Evolutionary conservation across 768 basidiomycete genomes (phyloP).

Genomic region (Collybiopsis confluens): DNA sequence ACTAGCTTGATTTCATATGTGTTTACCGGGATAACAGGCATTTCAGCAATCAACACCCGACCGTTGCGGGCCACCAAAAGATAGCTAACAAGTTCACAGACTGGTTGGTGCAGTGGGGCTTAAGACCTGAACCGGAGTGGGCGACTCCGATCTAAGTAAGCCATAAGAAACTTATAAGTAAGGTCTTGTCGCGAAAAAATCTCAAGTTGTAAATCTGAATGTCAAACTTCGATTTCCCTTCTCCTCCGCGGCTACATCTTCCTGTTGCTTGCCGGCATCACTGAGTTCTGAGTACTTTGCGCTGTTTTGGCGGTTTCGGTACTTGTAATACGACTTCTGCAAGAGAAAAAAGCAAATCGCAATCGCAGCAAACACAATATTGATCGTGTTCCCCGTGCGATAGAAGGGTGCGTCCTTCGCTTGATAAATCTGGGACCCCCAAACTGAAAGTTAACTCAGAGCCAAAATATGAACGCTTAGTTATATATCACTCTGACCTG

Average conservation of each 20-base stretch:
- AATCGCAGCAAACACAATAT: conserved; percentile 4
- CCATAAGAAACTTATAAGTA: too few relatives aligned
- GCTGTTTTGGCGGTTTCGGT: conserved; percentile 14
- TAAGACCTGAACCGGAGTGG: conserved; percentile 23
- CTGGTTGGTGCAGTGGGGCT: conserved; percentile 46
- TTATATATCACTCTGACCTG: conserved; percentile 1
- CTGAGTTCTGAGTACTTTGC: conserved; percentile 15
- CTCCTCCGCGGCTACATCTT: conserved; percentile 21
- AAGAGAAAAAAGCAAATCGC: background rate
- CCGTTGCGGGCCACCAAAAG: conserved; percentile 39
- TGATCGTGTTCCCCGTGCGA: conserved; percentile 21
- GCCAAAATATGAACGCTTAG: background rate
- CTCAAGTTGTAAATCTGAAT: conserved; percentile 30
- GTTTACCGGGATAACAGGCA: background rate
- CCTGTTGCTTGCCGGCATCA: conserved; percentile 19
- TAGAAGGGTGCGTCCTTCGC: conserved; percentile 33
- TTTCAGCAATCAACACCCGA: conserved; percentile 45
- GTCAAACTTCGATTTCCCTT: conserved; percentile 30
- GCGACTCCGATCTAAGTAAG: conserved; percentile 8
- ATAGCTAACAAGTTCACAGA: conserved; percentile 41
- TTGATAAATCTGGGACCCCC: conserved; percentile 33
- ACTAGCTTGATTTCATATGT: background rate
- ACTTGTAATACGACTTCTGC: conserved; percentile 15
- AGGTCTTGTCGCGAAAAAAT: background rate
- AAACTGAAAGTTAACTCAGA: conserved; percentile 21